Conservation (phyloP, 2,329 filamentous ascomycete species). For the Myriosclerotinia scirpicola region DNA sequence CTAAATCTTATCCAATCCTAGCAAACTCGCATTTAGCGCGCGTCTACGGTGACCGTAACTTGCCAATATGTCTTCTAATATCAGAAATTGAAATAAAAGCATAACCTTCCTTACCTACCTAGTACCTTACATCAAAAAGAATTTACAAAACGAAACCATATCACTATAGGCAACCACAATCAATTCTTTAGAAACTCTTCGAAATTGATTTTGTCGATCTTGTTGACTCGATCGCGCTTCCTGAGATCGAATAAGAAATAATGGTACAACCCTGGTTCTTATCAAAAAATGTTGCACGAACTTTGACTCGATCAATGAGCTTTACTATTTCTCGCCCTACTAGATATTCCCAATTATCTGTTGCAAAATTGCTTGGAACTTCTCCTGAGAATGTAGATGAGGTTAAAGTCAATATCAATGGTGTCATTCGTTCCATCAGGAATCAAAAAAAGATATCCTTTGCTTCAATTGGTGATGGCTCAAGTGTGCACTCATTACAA, state of each 20-base stretch:
- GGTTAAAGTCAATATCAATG: conserved; percentile 65
- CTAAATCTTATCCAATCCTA: not conserved
- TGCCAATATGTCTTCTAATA: conserved; percentile 13
- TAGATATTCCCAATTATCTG: conserved; percentile 38
- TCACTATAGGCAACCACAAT: conserved; percentile 14
- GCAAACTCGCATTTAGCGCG: not conserved
- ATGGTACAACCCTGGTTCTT: conserved; percentile 20
- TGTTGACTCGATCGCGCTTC: not conserved
- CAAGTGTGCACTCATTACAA: conserved; percentile 75
- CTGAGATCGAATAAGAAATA: conserved; percentile 14
- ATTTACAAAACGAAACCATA: not conserved
- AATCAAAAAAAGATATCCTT: conserved; percentile 85
- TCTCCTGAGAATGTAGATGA: conserved; percentile 48
- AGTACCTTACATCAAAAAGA: conserved; percentile 7
- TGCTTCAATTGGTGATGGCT: conserved; percentile 83
- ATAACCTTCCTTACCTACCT: too few species aligned
- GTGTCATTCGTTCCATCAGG: conserved; percentile 80
- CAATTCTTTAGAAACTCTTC: not conserved
- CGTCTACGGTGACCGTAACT: conserved; percentile 5
- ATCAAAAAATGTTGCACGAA: conserved; percentile 10
- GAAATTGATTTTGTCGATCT: conserved; percentile 7
- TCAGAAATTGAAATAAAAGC: not conserved
- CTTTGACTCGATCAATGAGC: conserved; percentile 3
- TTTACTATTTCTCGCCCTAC: conserved; percentile 10
- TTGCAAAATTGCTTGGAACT: conserved; percentile 59